A percentile compares a stretch with the other conserved stretches of the same genome.
Conservation (phyloP, 169 alveolate species). For the Babesia caballi region DNA sequence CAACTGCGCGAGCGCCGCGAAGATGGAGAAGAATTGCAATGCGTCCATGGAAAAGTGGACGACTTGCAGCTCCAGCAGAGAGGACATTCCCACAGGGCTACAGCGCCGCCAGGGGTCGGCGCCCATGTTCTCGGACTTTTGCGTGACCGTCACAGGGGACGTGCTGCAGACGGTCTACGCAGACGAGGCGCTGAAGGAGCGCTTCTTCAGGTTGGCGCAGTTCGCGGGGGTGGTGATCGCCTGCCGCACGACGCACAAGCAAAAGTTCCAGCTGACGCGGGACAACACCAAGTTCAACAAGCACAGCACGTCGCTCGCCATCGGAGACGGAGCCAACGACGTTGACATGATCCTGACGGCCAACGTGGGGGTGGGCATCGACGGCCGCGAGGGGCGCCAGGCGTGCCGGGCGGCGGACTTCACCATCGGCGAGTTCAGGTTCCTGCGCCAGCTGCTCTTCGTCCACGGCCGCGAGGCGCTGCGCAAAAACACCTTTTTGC, state of each 20-base stretch:
- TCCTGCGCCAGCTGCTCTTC: conserved; percentile 80
- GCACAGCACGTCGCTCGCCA: conserved; percentile 81
- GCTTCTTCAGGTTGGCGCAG: conserved; percentile 65
- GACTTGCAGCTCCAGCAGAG: conserved; percentile 36
- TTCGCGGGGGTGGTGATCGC: conserved; percentile 87
- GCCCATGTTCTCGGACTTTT: conserved; percentile 55
- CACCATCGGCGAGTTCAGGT: conserved; percentile 84
- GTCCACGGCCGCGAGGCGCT: conserved; percentile 85
- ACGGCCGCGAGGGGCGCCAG: conserved; percentile 96
- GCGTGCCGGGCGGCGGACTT: conserved; percentile 90
- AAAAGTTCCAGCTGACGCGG: conserved; percentile 93
- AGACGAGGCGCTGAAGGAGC: conserved; percentile 35
- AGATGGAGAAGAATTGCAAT: not conserved
- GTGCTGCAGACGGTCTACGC: conserved; percentile 69
- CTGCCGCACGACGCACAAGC: conserved; percentile 96
- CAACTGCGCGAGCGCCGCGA: conserved; percentile 60
- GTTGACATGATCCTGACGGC: conserved; percentile 98
- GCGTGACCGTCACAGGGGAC: conserved; percentile 79
- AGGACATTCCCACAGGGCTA: not conserved
- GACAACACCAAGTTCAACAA: conserved; percentile 83
- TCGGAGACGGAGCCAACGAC: conserved; percentile 99
- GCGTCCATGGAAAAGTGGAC: conserved; percentile 2
- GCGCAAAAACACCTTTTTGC: conserved; percentile 78
- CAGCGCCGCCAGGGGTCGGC: conserved; percentile 5
- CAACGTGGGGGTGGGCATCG: conserved; percentile 96